Conservation (phyloP, 202 grass and related monocot species). For the Elaeis oleifera region DNA sequence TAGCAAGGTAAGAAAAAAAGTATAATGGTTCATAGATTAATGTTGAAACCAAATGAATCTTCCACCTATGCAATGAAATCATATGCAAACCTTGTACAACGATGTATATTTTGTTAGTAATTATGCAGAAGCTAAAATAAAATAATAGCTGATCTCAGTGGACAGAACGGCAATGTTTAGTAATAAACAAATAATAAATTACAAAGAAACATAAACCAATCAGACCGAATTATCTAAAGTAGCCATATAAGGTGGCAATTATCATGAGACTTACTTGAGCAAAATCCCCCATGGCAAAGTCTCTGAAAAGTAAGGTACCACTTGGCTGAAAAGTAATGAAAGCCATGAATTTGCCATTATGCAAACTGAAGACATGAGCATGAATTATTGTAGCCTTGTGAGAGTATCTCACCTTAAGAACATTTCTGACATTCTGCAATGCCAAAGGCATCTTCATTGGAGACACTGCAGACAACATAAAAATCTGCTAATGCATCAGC, state of each 20-base stretch:
- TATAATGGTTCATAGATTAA: no score
- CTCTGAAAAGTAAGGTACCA: conserved; percentile 19
- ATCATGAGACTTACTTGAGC: conserved; percentile 17
- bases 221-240: not conserved
- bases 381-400: not conserved
- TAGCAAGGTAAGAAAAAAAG: no score
- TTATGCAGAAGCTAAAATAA: no score
- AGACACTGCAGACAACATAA: conserved; percentile 24
- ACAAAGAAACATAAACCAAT: no score
- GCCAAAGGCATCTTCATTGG: conserved; percentile 17
- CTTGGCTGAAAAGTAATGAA: conserved; percentile 10
- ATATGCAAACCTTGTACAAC: no score
- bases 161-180: no score
- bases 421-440: conserved; percentile 13
- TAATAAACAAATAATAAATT: no score
- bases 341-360: not conserved
- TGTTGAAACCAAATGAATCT: no score
- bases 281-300: conserved; percentile 19
- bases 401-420: conserved; percentile 12
- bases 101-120: no score
- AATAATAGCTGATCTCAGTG: no score
- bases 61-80: no score
- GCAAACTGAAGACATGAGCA: not conserved
- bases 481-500: conserved; percentile 16
- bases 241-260: not conserved